These are phyloP conservation scores for Trichoderma cornu-damae DNA, from an alignment of 2,329 filamentous ascomycete genomes.

Conservation along the genomic window DNA sequence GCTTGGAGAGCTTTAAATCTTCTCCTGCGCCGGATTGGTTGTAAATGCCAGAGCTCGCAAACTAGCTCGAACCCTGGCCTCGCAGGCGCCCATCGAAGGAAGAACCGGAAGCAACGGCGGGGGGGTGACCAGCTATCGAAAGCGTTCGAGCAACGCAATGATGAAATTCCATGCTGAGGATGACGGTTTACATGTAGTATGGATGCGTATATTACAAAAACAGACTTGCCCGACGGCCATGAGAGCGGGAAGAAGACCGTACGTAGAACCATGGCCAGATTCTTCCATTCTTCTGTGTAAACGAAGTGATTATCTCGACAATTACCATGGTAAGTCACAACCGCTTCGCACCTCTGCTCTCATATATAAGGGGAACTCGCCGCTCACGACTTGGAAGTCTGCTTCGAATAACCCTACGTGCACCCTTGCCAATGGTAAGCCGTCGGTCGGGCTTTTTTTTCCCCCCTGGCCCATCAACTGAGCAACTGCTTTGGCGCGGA, in stretches of 20 bases:
- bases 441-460: not conserved
- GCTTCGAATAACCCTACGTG: not conserved
- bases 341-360: too few species aligned
- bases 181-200: not conserved
- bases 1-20: not conserved
- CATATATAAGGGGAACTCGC: not conserved
- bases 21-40: not conserved
- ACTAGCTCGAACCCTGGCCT: conserved; percentile 9
- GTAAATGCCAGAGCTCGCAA: not conserved
- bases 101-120: not conserved
- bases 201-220: not conserved
- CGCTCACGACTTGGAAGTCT: not conserved
- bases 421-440: conserved; percentile 7
- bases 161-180: not conserved
- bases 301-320: not conserved
- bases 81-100: not conserved
- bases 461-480: too few species aligned
- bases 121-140: not conserved
- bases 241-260: not conserved
- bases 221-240: not conserved
- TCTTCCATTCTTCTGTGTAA: too few species aligned
- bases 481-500: too few species aligned
- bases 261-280: not conserved
- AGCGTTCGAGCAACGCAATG: not conserved
- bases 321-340: not conserved